A percentile compares a stretch with the other conserved stretches of the same genome.
Conservation (phyloP, 805 yeast genomes). For the Saturnispora silvae region DNA sequence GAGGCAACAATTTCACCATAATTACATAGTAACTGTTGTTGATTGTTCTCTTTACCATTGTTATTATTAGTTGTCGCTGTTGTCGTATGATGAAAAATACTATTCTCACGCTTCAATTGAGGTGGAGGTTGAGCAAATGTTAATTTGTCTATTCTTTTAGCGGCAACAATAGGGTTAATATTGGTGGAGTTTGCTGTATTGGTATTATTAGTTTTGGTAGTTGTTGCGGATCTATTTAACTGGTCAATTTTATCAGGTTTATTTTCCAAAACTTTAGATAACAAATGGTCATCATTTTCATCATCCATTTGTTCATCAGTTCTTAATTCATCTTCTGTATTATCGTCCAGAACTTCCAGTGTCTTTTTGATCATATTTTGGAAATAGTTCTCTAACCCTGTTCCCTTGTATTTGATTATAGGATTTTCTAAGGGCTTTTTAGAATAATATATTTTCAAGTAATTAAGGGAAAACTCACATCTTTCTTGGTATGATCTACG, state of each 20-base stretch:
- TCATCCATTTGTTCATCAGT: neutral
- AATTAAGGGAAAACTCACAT: constrained; percentile 14
- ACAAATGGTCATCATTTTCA: neutral
- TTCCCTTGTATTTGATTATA: constrained; percentile 2
- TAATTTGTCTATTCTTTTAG: constrained; percentile 3
- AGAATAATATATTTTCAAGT: constrained; percentile 15
- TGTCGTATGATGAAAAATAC: constrained; percentile 8
- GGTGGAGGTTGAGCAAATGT: constrained; percentile 16
- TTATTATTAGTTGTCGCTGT: neutral
- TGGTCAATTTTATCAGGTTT: constrained; percentile 7
- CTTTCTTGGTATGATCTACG: constrained; percentile 18
- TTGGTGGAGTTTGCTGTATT: no score
- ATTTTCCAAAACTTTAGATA: constrained; percentile 1
- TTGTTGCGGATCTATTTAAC: no score
- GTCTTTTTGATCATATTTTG: constrained; percentile 3
- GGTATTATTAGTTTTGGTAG: no score
- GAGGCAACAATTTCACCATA: constrained; percentile 53
- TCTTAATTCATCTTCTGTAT: neutral
- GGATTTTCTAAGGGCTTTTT: constrained; percentile 9
- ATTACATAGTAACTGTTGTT: constrained; percentile 23
- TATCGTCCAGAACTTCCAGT: neutral
- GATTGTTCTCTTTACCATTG: constrained; percentile 2
- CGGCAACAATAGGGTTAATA: neutral
- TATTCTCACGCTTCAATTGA: constrained; percentile 18
- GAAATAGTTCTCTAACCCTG: constrained; percentile 5